These are phyloP conservation scores for Cucumis hystrix DNA, from an alignment of 306 rosid genomes.

Conservation along the genomic window DNA sequence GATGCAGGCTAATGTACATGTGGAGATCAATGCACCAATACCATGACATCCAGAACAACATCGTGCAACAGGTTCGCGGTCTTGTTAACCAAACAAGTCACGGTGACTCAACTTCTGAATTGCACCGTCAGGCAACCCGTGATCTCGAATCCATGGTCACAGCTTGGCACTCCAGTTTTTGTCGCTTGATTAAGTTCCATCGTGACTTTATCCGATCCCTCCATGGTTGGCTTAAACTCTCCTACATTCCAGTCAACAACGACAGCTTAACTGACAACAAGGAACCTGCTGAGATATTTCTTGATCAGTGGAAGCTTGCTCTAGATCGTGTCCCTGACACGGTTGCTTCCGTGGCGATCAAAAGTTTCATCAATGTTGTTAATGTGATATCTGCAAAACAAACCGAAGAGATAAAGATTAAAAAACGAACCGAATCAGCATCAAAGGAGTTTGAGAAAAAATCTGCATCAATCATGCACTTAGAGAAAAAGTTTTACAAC, in stretches of 20 bases:
- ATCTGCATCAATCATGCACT: conserved; percentile 56
- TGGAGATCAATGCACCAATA: conserved; percentile 88
- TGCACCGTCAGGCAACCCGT: conserved; percentile 90
- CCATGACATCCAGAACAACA: conserved; percentile 82
- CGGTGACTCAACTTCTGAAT: conserved; percentile 72
- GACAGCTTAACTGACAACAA: conserved; percentile 30
- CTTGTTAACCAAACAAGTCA: conserved; percentile 57
- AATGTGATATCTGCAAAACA: conserved; percentile 68
- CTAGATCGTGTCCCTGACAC: conserved; percentile 97
- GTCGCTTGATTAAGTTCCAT: conserved; percentile 74
- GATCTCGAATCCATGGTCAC: conserved; percentile 87
- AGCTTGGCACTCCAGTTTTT: conserved; percentile 86
- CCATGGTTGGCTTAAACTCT: conserved; percentile 86
- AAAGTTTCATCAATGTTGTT: conserved; percentile 80
- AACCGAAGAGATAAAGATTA: conserved; percentile 68
- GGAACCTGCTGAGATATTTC: conserved; percentile 57
- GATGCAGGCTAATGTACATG: conserved; percentile 90
- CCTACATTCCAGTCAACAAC: conserved; percentile 51
- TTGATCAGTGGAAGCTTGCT: conserved; percentile 94
- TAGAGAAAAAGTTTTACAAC: conserved; percentile 82
- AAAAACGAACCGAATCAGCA: conserved; percentile 63
- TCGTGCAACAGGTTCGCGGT: conserved; percentile 93
- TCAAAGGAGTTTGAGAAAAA: conserved; percentile 86
- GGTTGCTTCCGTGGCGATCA: conserved; percentile 91
- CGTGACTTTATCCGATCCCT: conserved; percentile 62